These are phyloP conservation scores for Cordyceps javanica DNA, from an alignment of 2,329 filamentous ascomycete species.

Conservation along the genomic window DNA sequence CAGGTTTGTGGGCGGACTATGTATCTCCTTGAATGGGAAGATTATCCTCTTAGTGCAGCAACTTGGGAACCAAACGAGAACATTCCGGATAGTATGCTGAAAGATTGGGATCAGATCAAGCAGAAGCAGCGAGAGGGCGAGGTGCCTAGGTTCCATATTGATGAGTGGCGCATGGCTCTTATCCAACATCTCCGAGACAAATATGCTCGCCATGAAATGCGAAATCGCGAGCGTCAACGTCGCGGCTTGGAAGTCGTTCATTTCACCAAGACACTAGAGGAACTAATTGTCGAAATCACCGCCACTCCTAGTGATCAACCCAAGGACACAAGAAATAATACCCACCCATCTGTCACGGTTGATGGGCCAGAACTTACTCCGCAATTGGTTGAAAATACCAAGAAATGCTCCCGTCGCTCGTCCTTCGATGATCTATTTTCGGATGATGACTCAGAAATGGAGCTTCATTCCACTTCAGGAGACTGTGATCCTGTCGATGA, in stretches of 20 bases:
- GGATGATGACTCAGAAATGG: not conserved
- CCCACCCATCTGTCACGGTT: not conserved
- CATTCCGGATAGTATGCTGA: slow-evolving; percentile 32
- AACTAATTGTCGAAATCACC: slow-evolving; percentile 18
- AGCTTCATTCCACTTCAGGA: not conserved
- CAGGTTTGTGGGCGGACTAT: slow-evolving; percentile 19
- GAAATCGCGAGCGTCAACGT: slow-evolving; percentile 38
- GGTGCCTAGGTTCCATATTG: slow-evolving; percentile 31
- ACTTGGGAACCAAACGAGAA: slow-evolving; percentile 47
- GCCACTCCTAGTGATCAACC: slow-evolving; percentile 10
- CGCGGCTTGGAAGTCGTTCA: slow-evolving; percentile 27
- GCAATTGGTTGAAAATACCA: not conserved
- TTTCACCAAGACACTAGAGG: slow-evolving; percentile 17
- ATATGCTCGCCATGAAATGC: slow-evolving; percentile 32
- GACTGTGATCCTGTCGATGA: not conserved
- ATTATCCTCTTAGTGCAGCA: slow-evolving; percentile 28
- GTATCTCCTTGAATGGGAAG: slow-evolving; percentile 34
- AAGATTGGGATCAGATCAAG: slow-evolving; percentile 39
- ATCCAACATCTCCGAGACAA: slow-evolving; percentile 23
- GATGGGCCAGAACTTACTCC: not conserved
- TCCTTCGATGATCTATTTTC: slow-evolving; percentile 6
- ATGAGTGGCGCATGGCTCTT: slow-evolving; percentile 30
- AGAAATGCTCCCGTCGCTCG: slow-evolving; percentile 1
- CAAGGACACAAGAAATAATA: not conserved
- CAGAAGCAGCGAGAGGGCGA: slow-evolving; percentile 27